Percentiles rank a stretch among this genome's conserved stretches.
Conservation (phyloP, 805 yeast species). For the Suhomyces xylopsoci region DNA sequence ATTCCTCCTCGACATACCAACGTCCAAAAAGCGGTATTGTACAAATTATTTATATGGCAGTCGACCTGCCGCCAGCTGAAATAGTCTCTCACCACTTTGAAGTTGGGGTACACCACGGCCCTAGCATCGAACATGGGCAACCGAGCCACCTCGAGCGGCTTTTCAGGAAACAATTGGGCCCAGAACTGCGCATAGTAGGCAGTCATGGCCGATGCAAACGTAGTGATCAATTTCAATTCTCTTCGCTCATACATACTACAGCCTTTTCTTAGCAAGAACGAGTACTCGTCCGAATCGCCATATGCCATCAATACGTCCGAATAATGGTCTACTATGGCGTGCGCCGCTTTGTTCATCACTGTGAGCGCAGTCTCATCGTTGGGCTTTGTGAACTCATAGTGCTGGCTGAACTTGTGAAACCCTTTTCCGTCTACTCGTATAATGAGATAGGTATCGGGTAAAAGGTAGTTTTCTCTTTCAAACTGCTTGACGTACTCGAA, state of each 20-base stretch:
- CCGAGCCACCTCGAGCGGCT: constrained; percentile 45
- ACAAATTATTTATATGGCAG: constrained; percentile 91
- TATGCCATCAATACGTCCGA: constrained; percentile 79
- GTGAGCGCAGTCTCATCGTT: constrained; percentile 75
- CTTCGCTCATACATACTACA: constrained; percentile 80
- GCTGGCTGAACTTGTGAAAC: constrained; percentile 78
- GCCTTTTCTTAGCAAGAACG: constrained; percentile 64
- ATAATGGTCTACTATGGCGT: constrained; percentile 56
- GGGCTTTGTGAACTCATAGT: constrained; percentile 79
- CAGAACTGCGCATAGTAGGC: constrained; percentile 71
- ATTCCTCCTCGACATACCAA: constrained; percentile 67
- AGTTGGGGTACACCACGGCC: constrained; percentile 79
- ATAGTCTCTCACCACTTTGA: constrained; percentile 66
- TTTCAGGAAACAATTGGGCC: constrained; percentile 54
- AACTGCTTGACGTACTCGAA: constrained; percentile 84
- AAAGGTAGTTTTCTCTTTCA: constrained; percentile 67
- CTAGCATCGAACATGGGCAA: constrained; percentile 91
- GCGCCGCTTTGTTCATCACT: constrained; percentile 82
- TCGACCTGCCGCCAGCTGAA: constrained; percentile 95
- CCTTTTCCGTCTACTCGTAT: constrained; percentile 92
- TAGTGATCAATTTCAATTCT: constrained; percentile 73
- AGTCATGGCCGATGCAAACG: constrained; percentile 80
- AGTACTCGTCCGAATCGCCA: constrained; percentile 95
- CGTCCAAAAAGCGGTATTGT: constrained; percentile 91
- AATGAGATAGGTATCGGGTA: constrained; percentile 80